Evolutionary conservation across 352 stramenopile genomes (phyloP).

Genomic region (Phytophthora tubulina): DNA sequence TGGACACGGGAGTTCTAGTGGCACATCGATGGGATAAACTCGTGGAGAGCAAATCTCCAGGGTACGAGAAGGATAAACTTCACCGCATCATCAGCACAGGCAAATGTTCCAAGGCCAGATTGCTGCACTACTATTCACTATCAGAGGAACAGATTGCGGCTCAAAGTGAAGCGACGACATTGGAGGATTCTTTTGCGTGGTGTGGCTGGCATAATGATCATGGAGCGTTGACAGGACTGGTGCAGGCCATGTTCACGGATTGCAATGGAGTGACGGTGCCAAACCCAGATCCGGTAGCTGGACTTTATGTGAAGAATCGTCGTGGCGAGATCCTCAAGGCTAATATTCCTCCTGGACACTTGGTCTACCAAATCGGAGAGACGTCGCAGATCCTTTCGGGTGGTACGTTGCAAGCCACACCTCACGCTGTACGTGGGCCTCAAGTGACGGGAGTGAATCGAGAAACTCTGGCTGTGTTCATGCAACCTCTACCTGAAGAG

Average conservation of each 20-base stretch:
- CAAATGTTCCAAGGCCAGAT: slow-evolving; percentile 91
- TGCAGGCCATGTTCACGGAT: slow-evolving; percentile 94
- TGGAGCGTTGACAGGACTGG: slow-evolving; percentile 94
- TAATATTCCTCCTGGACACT: slow-evolving; percentile 83
- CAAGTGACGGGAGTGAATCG: slow-evolving; percentile 81
- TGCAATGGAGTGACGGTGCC: slow-evolving; percentile 61
- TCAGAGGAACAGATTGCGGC: slow-evolving; percentile 64
- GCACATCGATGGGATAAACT: slow-evolving; percentile 94
- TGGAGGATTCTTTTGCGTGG: slow-evolving; percentile 93
- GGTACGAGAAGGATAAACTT: slow-evolving; percentile 89
- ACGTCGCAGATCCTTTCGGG: slow-evolving; percentile 96
- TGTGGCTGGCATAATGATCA: slow-evolving; percentile 98
- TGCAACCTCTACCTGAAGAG: slow-evolving; percentile 93
- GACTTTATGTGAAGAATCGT: slow-evolving; percentile 96
- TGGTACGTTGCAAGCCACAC: slow-evolving; percentile 92
- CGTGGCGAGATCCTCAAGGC: slow-evolving; percentile 91
- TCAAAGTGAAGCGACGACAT: slow-evolving; percentile 52
- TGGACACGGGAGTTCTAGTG: slow-evolving; percentile 92
- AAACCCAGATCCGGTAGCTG: slow-evolving; percentile 84
- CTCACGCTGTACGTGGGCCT: slow-evolving; percentile 90
- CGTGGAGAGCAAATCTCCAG: slow-evolving; percentile 72
- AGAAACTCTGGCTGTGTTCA: slow-evolving; percentile 97
- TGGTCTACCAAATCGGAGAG: slow-evolving; percentile 97
- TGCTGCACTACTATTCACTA: slow-evolving; percentile 97
- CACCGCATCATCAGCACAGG: slow-evolving; percentile 89